Conservation (phyloP, 805 yeast species). For the Candida fluviatilis region DNA sequence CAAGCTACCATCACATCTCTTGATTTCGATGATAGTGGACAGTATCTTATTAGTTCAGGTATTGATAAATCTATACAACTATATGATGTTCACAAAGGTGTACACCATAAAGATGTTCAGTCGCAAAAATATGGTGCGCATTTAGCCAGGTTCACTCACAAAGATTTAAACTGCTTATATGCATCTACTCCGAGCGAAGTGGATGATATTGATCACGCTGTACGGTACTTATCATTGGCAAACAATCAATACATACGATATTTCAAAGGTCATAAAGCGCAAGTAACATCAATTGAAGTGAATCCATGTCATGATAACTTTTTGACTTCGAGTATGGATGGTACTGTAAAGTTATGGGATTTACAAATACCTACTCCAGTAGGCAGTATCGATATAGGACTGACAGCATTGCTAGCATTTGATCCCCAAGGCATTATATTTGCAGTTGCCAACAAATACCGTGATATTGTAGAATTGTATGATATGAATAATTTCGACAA, state of each 20-base stretch:
- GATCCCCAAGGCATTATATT: slow-evolving; percentile 85
- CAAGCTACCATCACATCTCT: slow-evolving; percentile 60
- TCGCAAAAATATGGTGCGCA: slow-evolving; percentile 93
- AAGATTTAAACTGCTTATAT: slow-evolving; percentile 66
- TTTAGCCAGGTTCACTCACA: slow-evolving; percentile 78
- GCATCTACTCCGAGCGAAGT: slow-evolving; percentile 60
- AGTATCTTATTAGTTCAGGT: slow-evolving; percentile 68
- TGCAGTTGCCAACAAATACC: slow-evolving; percentile 47
- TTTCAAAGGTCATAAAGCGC: slow-evolving; percentile 80
- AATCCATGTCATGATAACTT: slow-evolving; percentile 65
- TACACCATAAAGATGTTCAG: slow-evolving; percentile 61
- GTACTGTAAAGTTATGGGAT: slow-evolving; percentile 87
- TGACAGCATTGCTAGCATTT: slow-evolving; percentile 57
- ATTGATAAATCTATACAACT: slow-evolving; percentile 80
- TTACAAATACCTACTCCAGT: slow-evolving; percentile 60
- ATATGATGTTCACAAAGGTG: slow-evolving; percentile 71
- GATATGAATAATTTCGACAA: slow-evolving; percentile 56
- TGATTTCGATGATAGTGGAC: slow-evolving; percentile 83
- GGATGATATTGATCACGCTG: slow-evolving; percentile 56
- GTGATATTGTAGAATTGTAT: slow-evolving; percentile 44
- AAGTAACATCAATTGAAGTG: slow-evolving; percentile 69
- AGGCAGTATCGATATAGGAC: slow-evolving; percentile 51
- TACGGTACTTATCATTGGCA: slow-evolving; percentile 71
- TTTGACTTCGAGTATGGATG: slow-evolving; percentile 67
- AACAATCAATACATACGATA: slow-evolving; percentile 80